These are phyloP conservation scores for Capsicum chinense DNA, from an alignment of 257 asterid species.

Conservation along the genomic window DNA sequence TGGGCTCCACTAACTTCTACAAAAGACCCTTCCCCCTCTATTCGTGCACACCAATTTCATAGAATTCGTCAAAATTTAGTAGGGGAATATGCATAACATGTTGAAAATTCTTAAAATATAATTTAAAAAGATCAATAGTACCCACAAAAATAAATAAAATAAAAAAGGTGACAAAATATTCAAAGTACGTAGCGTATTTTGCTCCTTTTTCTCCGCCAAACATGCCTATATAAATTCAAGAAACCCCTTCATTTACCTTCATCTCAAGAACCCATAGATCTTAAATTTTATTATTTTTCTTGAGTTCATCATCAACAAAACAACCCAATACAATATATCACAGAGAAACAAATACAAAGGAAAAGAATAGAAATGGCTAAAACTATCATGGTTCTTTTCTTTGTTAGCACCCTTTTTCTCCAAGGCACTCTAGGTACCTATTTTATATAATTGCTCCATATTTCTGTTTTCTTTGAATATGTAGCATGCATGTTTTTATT, in stretches of 20 bases:
- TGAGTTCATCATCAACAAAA: not conserved
- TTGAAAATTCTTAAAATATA: not conserved
- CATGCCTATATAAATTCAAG: not conserved
- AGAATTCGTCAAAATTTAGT: constrained; percentile 13
- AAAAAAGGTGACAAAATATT: not conserved
- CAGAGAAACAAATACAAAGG: not conserved
- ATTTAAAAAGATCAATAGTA: not conserved
- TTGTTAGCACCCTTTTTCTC: constrained; percentile 45
- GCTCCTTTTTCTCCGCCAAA: not conserved
- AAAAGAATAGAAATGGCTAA: constrained; percentile 22
- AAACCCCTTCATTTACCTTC: not conserved
- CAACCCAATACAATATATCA: not conserved
- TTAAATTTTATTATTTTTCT: not conserved
- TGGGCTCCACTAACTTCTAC: constrained; percentile 22
- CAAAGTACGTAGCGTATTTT: not conserved
- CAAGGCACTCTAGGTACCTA: constrained; percentile 52
- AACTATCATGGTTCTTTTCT: constrained; percentile 27
- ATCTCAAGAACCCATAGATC: not conserved
- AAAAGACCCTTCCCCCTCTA: not conserved
- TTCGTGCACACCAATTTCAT: constrained; percentile 21
- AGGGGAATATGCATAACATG: not conserved
- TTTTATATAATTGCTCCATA: not conserved
- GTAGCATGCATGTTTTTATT: not conserved
- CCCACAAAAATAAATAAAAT: not conserved
- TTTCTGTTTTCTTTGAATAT: not conserved